Base-by-base conservation (phyloP, 2,329 filamentous ascomycete genomes). In the Aspergillus costaricaensis region DNA sequence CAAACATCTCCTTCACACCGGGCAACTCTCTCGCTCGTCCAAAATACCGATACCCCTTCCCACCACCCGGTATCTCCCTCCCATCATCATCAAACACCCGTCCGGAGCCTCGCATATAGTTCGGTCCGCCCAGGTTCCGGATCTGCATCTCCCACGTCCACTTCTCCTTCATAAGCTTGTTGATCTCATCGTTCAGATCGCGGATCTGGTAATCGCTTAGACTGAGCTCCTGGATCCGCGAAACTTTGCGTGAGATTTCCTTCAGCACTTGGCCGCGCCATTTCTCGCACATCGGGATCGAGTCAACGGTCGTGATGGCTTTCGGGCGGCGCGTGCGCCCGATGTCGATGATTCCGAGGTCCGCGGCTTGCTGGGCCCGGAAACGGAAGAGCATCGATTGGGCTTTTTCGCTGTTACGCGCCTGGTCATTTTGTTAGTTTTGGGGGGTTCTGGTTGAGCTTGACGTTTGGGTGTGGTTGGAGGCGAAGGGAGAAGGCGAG, bases 361-460 rank as follows among this genome's bases (percentile, higher is more conserved):
- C 93, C 66, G 92, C 92, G 67, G 94, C 94, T 86, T 98, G 95
- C 70, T 94, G 91, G 74, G 96, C 95, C 77, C 95, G 92, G 84
- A 99, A 99, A 84, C 95, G 94, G 83, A 97, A 99, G 78, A 99
- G 94, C 94, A 99, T 99, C 51, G 93, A 97, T 83, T 99, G 95
- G 72, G 95, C 94, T 79, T 98, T 99, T 85, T 98, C 94, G 49
- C 91, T 94, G 79, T 98, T 97, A 74, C 94, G 94, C 74, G 94
- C 93, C 94, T 92, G 69, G 1, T 39, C 23, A 66, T 62, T 43
- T 58, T 57, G 56, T 41, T 62, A 55, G 15, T 50, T 27, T 27
- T 21, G 62, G 41, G 12, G 8, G 55, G 71, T 69, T 71, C 51
- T 36, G 36, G 36, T 27, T 49, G n/a, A 25, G 52, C 15, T 38